Base-by-base conservation (phyloP, 164 flowering plant species). In the Umbellularia californica region DNA sequence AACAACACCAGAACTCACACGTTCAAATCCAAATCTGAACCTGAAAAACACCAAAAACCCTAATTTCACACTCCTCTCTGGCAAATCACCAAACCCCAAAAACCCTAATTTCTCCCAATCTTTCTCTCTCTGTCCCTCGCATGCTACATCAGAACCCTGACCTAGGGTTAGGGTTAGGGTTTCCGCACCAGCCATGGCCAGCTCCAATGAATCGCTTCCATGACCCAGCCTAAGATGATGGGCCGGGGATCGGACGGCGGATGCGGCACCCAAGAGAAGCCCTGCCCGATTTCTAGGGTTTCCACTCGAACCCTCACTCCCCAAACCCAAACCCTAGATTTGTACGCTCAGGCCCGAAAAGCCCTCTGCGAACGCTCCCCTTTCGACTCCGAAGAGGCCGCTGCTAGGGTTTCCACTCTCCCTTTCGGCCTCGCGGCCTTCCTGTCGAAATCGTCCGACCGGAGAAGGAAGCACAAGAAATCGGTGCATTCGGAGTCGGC, bases 281-380 rank as follows among this genome's bases (percentile, higher is more conserved):
- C 83, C 35, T 80, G 86, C 69, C 83, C 85, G 14, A 70, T 79
- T 75, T 66, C 81, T 74, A 80, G 79, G 83, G 79, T 47, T 68
- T 71, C 77, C 58, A 70, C 63, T 24, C 60, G 28, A 50, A 69
- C 76, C 41, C 10, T 41, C 2, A 35, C 47, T 35, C 51, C 69
- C 41, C 69, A n/a, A 22, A 24, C 50, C 51, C 55, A 24, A 30
- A 35, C 72, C 30, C 77, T 90, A 15, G 93, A 88, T 81, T 83
- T 85, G 15, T 91, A 77, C 72, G 50, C 88, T 7, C 98, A 94
- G 80, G 97, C 98, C 13, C 70, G 73, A 33, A 96, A 96, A 70
- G 87, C 87, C 2, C 84, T 96, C 0, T 77, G 76, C 5, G 90
- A 87, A 78, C 87, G 88, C 65, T 91, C 88, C 33, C 97, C 98